These are phyloP conservation scores for Mortierella sp. DNA, from an alignment of 371 early-diverging fungal genomes.

Conservation along the genomic window DNA sequence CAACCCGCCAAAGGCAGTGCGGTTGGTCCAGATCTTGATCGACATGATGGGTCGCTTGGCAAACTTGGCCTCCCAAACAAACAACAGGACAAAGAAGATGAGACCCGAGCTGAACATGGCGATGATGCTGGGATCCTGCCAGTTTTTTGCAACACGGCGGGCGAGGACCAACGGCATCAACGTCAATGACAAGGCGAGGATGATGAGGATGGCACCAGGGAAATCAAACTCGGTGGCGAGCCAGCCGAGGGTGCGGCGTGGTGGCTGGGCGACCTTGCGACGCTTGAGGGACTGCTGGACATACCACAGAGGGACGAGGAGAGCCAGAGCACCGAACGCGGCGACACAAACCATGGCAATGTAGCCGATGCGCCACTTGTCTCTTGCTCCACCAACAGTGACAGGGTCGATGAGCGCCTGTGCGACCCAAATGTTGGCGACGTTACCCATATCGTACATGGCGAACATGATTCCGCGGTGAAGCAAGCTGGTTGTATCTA, in stretches of 20 bases:
- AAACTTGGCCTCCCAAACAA: constrained; percentile 60
- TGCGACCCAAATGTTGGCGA: constrained; percentile 35
- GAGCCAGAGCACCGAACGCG: constrained; percentile 45
- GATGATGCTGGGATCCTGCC: constrained; percentile 47
- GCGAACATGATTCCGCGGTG: constrained; percentile 53
- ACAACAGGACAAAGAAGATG: constrained; percentile 45
- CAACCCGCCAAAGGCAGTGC: constrained; percentile 62
- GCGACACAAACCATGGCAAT: constrained; percentile 58
- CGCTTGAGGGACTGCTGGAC: constrained; percentile 47
- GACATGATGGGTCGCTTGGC: constrained; percentile 64
- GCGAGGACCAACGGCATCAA: constrained; percentile 62
- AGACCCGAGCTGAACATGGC: constrained; percentile 56
- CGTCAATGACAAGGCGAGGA: constrained; percentile 56
- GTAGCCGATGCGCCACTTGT: constrained; percentile 61
- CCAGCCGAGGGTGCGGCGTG: constrained; percentile 44
- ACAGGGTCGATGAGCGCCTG: constrained; percentile 49
- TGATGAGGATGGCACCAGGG: constrained; percentile 61
- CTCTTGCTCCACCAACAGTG: constrained; percentile 29
- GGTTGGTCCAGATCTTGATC: constrained; percentile 60
- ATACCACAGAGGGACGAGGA: constrained; percentile 53
- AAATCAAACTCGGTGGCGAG: constrained; percentile 59
- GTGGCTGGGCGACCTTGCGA: constrained; percentile 13
- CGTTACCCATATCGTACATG: constrained; percentile 41
- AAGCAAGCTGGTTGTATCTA: constrained; percentile 42
- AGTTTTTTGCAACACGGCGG: constrained; percentile 58